phyloP scores from a whole-genome alignment of 2,329 filamentous ascomycete species.

The Sclerotinia subarctica region DNA sequence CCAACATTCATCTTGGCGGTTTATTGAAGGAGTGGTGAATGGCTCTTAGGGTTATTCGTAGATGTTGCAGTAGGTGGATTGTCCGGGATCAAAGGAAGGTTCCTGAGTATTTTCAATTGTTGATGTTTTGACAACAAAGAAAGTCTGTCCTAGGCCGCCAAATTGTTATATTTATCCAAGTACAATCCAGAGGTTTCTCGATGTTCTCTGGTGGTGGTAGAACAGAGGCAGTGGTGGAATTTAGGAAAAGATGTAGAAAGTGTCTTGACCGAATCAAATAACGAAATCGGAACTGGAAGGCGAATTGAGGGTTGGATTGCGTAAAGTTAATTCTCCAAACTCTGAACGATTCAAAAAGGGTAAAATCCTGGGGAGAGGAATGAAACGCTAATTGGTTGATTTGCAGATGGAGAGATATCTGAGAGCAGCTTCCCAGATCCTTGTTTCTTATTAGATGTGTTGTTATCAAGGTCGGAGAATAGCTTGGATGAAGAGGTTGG shows the following conservation, averaged over 20 bases:
- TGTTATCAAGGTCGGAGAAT: conserved; percentile 3
- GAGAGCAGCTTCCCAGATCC: conserved; percentile 3
- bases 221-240: neutral
- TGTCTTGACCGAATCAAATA: neutral
- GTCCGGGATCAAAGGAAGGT: neutral
- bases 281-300: neutral
- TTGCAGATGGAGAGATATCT: conserved; percentile 7
- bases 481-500: conserved; percentile 14
- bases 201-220: neutral
- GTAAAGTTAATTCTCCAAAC: conserved; percentile 15
- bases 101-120: neutral
- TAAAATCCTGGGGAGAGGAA: conserved; percentile 1
- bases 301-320: conserved; percentile 12
- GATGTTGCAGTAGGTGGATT: neutral
- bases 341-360: conserved; percentile 2
- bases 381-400: neutral
- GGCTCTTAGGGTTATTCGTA: neutral
- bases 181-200: neutral
- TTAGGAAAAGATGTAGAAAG: neutral
- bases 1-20: conserved; percentile 40
- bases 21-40: neutral
- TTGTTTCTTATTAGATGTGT: conserved; percentile 15
- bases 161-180: conserved; percentile 10
- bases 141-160: neutral
- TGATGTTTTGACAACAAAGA: conserved; percentile 4